These are phyloP conservation scores for Nemophila menziesii DNA, from an alignment of 257 asterid genomes.

Conservation along the genomic window DNA sequence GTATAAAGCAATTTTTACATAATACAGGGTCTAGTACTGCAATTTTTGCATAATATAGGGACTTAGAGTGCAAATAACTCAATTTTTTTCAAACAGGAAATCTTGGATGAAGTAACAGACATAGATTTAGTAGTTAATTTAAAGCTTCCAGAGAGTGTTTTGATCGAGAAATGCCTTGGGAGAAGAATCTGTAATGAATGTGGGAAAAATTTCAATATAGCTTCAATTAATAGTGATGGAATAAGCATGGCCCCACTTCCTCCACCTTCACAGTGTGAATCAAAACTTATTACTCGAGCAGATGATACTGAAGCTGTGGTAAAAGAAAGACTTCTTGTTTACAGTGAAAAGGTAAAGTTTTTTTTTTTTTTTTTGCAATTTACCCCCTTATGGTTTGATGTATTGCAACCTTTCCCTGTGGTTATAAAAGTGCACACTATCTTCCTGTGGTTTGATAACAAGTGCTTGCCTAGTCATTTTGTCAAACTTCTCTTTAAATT, in stretches of 20 bases:
- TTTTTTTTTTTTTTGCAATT: neutral
- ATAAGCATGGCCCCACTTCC: slow-evolving; percentile 85
- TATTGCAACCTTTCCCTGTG: too few relatives aligned
- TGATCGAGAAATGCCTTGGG: slow-evolving; percentile 90
- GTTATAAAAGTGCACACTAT: too few relatives aligned
- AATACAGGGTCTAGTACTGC: slow-evolving; percentile 1
- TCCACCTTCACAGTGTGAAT: slow-evolving; percentile 67
- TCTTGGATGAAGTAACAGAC: slow-evolving; percentile 76
- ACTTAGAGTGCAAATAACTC: neutral
- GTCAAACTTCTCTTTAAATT: too few relatives aligned
- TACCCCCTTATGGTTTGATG: neutral
- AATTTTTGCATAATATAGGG: neutral
- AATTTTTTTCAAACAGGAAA: slow-evolving; percentile 41
- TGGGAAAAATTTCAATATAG: slow-evolving; percentile 90
- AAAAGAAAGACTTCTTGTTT: slow-evolving; percentile 66
- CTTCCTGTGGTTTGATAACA: too few relatives aligned
- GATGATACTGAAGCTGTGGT: slow-evolving; percentile 87
- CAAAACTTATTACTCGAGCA: slow-evolving; percentile 82
- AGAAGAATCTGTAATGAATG: slow-evolving; percentile 84
- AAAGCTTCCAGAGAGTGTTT: slow-evolving; percentile 83
- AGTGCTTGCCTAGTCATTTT: too few relatives aligned
- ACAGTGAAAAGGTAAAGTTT: slow-evolving; percentile 65
- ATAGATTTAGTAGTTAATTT: slow-evolving; percentile 92
- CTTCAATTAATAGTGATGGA: slow-evolving; percentile 57
- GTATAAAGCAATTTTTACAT: slow-evolving; percentile 15